Evolutionary conservation across 768 basidiomycete species (phyloP).

Genomic region (Leccinum variicolor): DNA sequence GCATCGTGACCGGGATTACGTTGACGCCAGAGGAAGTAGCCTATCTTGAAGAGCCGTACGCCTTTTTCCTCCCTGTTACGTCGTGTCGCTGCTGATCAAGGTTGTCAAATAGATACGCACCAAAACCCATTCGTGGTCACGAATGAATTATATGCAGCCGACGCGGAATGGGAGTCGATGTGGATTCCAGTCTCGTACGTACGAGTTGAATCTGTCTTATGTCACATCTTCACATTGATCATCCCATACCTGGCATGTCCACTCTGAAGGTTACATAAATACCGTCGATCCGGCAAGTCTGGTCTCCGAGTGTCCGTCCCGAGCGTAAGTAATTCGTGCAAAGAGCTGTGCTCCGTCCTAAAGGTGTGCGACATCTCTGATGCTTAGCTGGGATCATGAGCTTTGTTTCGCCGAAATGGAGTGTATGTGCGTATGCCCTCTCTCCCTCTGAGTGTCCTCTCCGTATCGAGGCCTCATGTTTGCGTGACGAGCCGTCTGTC

Average conservation of each 20-base stretch:
- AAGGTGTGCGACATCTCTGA: neutral
- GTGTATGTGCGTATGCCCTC: neutral
- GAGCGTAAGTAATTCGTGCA: too few species aligned
- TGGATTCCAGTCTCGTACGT: too few species aligned
- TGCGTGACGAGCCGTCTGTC: slow-evolving; percentile 26
- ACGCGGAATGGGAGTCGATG: too few species aligned
- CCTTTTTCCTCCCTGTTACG: too few species aligned
- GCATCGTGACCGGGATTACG: slow-evolving; percentile 22
- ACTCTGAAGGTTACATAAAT: too few species aligned
- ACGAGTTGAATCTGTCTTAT: too few species aligned
- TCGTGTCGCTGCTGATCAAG: too few species aligned
- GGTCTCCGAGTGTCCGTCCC: too few species aligned
- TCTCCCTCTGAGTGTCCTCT: too few species aligned
- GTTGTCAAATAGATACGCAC: slow-evolving; percentile 13
- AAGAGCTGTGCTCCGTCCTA: neutral
- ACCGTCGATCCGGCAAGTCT: too few species aligned
- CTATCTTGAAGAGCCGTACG: slow-evolving; percentile 31
- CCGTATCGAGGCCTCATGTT: neutral
- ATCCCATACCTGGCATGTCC: too few species aligned
- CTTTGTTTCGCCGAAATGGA: slow-evolving; percentile 26
- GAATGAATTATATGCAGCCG: neutral
- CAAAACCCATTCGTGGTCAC: slow-evolving; percentile 19
- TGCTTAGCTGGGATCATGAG: slow-evolving; percentile 26
- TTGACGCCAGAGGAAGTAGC: slow-evolving; percentile 30
- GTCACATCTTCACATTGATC: too few species aligned